Evolutionary conservation across 805 yeast species (phyloP), one percentile per base, ranked within the genome.

Genomic region (Wickerhamomyces bovis): DNA sequence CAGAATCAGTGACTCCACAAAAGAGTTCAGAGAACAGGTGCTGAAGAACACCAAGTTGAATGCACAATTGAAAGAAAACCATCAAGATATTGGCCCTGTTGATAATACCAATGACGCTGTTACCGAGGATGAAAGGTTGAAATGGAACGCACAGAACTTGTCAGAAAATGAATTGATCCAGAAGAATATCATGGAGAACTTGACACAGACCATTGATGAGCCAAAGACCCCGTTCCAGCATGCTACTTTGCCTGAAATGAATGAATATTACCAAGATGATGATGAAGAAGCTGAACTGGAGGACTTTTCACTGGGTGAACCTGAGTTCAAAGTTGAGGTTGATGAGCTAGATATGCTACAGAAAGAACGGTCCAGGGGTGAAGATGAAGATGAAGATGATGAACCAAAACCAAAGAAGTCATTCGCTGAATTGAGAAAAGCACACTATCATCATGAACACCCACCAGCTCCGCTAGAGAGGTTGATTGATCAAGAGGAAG

Each of bases 171-270:
- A 75, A 43, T 63, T 77, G n/a, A 76, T 87, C 4, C 95, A 89
- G 60, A 85, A 79, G 61, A 87, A 84, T 55, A 60, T 60, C 38
- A 63, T 62, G 39, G 71, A 68, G 43, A 72, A 71, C 47, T 63
- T 71, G 39, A 65, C 62, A 47, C 49, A 87, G 25, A 81, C 82
- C 56, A 88, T 90, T 39, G 95, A 88, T 60, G 97, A 90, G 63
- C 97, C 97, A 20, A 90, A 90, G 70, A 90, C 97, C 1, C 97
- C 97, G 6, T 90, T 85, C 58, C 95, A 87, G 61, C 95, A 94
- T 11, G 95, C 96, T 1, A 84, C 87, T 23, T 82, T 85, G 57
- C 90, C 94, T 1, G 72, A 68, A 47, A 72, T 77, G 44, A 88
- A 87, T 28, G 95, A 89, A 57, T 85, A 85, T 60, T 88, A 89